Evolutionary conservation across 306 rosid genomes (phyloP).

Genomic region (Pyrus bretschneideri): DNA sequence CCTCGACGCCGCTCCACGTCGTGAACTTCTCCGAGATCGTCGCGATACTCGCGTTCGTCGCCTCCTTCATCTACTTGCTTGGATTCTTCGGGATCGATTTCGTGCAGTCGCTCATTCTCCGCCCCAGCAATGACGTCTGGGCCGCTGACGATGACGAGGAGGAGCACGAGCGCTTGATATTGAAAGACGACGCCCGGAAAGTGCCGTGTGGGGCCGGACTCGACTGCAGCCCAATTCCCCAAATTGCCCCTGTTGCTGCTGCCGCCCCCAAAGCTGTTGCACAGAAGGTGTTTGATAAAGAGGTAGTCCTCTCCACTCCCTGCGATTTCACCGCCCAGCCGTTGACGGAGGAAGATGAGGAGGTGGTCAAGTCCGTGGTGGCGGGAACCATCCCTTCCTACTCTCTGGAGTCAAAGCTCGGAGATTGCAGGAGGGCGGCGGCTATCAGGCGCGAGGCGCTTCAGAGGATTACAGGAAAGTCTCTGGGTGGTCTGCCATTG

Average conservation of each 20-base stretch:
- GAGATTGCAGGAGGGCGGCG: constrained; percentile 63
- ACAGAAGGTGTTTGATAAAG: constrained; percentile 17
- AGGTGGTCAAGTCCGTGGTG: constrained; percentile 45
- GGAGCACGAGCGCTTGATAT: constrained; percentile 16
- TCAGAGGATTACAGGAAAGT: constrained; percentile 47
- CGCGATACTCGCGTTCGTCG: constrained; percentile 52
- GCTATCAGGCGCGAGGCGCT: constrained; percentile 55
- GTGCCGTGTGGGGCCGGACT: constrained; percentile 37
- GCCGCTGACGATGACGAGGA: constrained; percentile 47
- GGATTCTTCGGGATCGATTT: constrained; percentile 79
- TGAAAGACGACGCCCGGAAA: constrained; percentile 38
- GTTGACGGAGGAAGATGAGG: constrained; percentile 43
- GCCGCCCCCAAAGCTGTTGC: constrained; percentile 8
- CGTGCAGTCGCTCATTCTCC: constrained; percentile 49
- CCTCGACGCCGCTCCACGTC: constrained; percentile 70
- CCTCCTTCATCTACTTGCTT: constrained; percentile 67
- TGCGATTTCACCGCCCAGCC: not conserved
- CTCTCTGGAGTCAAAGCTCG: constrained; percentile 57
- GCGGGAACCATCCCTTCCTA: constrained; percentile 60
- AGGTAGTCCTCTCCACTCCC: constrained; percentile 4
- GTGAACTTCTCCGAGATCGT: constrained; percentile 57
- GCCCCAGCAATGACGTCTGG: constrained; percentile 48
- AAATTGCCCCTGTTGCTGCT: constrained; percentile 2
- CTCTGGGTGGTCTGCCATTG: constrained; percentile 50
- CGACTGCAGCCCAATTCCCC: constrained; percentile 29